Base-by-base conservation (phyloP, 345 rosid species). In the Ricinus communis region DNA sequence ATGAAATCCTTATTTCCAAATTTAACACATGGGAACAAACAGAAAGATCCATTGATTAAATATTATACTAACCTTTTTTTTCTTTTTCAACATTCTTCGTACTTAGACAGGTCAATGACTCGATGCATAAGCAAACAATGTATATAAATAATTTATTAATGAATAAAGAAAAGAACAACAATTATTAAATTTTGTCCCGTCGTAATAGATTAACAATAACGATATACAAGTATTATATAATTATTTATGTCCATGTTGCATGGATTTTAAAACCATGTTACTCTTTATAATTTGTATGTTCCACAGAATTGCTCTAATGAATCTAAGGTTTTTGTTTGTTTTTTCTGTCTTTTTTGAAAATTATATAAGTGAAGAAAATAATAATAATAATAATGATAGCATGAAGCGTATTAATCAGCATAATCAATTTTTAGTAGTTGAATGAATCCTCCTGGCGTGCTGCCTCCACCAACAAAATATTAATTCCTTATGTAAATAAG, bases 381-480 rank as follows among this genome's bases (percentile, higher is more conserved):
- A 33, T 33, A 5, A 28, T 2, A 30, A 58, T 14, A 58, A n/a
- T 61, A 11, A 61, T 61, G 0, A 61, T n/a, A 10, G 21, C 47
- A 61, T 10, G 27, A 38, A 27, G 30, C 38, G 6, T 33, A 2
- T 33, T 12, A 65, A 18, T 46, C 12, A 10, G 10, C 1, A 30
- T 28, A 0, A 51, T 49, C 15, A 8, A 45, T 3, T 10, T 49
- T 65, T 21, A 10, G 69, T 31, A 10, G 46, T 50, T 66, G 45
- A 66, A 50, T 66, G 43, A 65, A 65, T 65, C 25, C 27, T 65
- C 25, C 27, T 30, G 55, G 45, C 58, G 21, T 66, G 27, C 1
- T 30, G 58, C 27, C 2, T 66, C 24, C 56, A 47, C 16, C 43
- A 66, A 30, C 46, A 57, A 31, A 66, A 13, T 1, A 28, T 49